phyloP scores from a whole-genome alignment of 2,329 filamentous ascomycete species.

The Westerdykella ornata region DNA sequence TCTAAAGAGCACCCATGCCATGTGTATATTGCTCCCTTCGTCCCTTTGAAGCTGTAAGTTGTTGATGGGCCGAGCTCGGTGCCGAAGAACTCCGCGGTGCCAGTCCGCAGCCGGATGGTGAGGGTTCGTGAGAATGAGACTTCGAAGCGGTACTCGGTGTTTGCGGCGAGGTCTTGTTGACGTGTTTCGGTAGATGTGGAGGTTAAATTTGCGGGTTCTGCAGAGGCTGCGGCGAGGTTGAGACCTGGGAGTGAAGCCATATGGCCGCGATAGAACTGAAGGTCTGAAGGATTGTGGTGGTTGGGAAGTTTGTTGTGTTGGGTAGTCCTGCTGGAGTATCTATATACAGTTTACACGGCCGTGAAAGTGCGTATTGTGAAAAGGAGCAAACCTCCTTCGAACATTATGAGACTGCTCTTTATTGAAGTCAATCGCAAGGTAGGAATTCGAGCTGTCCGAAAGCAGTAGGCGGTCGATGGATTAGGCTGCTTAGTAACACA shows the following conservation, averaged over 20 bases:
- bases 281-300: neutral
- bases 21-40: slow-evolving; percentile 82
- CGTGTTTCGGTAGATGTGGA: slow-evolving; percentile 24
- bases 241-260: slow-evolving; percentile 44
- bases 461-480: no score
- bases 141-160: slow-evolving; percentile 43
- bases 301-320: neutral
- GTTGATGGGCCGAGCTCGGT: slow-evolving; percentile 81
- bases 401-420: no score
- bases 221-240: slow-evolving; percentile 34
- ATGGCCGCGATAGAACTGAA: slow-evolving; percentile 5
- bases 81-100: slow-evolving; percentile 89
- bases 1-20: slow-evolving; percentile 88
- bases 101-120: slow-evolving; percentile 58
- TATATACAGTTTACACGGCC: no score
- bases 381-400: no score
- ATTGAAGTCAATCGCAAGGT: no score
- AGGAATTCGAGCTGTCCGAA: no score
- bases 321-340: neutral
- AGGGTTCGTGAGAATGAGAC: slow-evolving; percentile 31
- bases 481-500: no score
- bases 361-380: no score
- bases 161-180: slow-evolving; percentile 39
- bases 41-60: slow-evolving; percentile 71
- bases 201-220: slow-evolving; percentile 17